Percentiles rank a stretch among this genome's conserved stretches.
Conservation (phyloP, 768 basidiomycete species). For the Fibroporia radiculosa region DNA sequence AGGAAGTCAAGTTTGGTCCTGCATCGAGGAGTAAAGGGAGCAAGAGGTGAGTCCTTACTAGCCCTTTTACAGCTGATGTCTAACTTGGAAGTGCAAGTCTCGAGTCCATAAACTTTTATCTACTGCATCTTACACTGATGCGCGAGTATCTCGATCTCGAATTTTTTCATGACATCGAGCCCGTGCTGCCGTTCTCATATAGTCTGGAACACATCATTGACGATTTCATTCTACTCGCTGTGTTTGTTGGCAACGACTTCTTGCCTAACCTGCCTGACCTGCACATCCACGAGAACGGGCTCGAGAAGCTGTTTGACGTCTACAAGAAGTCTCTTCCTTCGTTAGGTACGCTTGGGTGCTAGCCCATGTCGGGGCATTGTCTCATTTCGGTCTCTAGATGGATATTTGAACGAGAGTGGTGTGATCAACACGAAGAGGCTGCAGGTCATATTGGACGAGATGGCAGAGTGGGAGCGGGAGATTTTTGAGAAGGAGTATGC, state of each 20-base stretch:
- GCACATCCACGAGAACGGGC: conserved; percentile 95
- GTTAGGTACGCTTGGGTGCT: conserved; percentile 36
- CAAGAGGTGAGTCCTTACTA: conserved; percentile 33
- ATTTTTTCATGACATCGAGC: conserved; percentile 69
- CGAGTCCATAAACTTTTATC: conserved; percentile 86
- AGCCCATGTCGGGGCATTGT: neutral
- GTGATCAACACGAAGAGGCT: conserved; percentile 72
- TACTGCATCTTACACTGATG: conserved; percentile 89
- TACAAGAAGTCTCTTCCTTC: conserved; percentile 90
- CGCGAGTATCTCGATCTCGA: conserved; percentile 97
- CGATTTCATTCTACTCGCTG: conserved; percentile 93
- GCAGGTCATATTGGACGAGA: conserved; percentile 83
- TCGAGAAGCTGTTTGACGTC: conserved; percentile 89
- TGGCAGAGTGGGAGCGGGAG: conserved; percentile 82
- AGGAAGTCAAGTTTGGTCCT: conserved; percentile 98
- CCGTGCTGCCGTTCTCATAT: conserved; percentile 69
- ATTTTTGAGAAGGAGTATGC: conserved; percentile 88
- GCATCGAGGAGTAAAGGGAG: conserved; percentile 62
- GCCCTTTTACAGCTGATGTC: neutral
- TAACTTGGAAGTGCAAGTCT: conserved; percentile 27
- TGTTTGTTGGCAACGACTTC: conserved; percentile 98
- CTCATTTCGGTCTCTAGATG: conserved; percentile 41
- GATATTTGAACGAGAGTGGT: conserved; percentile 90
- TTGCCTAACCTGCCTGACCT: conserved; percentile 92
- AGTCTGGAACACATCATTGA: conserved; percentile 93